Conservation (phyloP, 805 yeast species). For the Metschnikowia kofuensis region DNA sequence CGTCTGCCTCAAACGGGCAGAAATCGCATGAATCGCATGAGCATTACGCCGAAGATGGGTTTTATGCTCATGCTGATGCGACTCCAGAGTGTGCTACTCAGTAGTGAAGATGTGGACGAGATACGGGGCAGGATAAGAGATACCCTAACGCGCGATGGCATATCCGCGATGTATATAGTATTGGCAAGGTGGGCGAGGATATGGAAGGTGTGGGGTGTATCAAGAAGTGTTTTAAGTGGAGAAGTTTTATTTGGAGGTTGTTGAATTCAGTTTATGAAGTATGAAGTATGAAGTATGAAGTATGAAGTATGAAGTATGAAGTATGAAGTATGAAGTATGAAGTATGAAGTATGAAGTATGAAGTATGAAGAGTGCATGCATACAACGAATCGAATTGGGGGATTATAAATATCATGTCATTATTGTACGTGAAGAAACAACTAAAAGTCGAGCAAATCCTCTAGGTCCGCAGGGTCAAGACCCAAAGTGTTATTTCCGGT, state of each 20-base stretch:
- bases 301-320: no score
- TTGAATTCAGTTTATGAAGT: no score
- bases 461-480: conserved; percentile 31
- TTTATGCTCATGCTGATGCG: conserved; percentile 23
- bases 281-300: no score
- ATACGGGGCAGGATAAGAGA: not conserved
- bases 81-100: conserved; percentile 34
- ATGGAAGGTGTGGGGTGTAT: not conserved
- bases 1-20: not conserved
- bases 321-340: no score
- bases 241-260: no score
- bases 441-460: conserved; percentile 34
- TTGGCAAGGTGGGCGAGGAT: not conserved
- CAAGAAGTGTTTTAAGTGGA: no score
- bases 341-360: no score
- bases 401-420: no score
- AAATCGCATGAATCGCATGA: not conserved
- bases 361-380: no score
- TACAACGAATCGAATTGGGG: no score
- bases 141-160: not conserved
- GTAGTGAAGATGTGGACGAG: conserved; percentile 8
- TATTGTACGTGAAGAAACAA: no score
- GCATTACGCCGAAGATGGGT: conserved; percentile 7
- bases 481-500: conserved; percentile 24
- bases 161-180: not conserved